Evolutionary conservation across 1,139 yeast genomes (phyloP), one percentile per base, ranked within the genome.

Genomic region (Geotrichum armillariae): DNA sequence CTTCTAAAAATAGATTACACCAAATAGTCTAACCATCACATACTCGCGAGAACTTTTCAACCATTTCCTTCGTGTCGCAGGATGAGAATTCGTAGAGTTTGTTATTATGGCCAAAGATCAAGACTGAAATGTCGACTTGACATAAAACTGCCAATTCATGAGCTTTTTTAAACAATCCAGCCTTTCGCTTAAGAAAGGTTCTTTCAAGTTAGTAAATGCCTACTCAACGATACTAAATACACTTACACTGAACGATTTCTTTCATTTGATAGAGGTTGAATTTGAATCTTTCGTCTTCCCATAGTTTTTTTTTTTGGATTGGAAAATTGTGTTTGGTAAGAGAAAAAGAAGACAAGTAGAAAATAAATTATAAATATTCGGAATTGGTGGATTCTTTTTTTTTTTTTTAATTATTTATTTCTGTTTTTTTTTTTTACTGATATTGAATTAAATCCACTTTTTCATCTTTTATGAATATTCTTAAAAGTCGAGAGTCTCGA

Each of bases 201-300:
- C 72, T 69, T 55, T 45, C 25, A 12, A 4, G 35, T 29, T 11
- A 20, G 35, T 29, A 14, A 44, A 23, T 51, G 42, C n/a, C n/a
- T n/a, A n/a, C n/a, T n/a, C n/a, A n/a, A n/a, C n/a, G n/a, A n/a
- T n/a, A n/a, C n/a, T n/a, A n/a, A n/a, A n/a, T n/a, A n/a, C n/a
- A n/a, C 70, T 56, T 64, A 66, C 65, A 73, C 75, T 36, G 71
- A 66, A 20, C 76, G 94, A 67, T 90, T 91, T 55, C 98, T 76
- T 66, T 91, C 97, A 60, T 93, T 96, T 6, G 83, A 75, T 55
- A 93, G 82, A 42, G 98, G 98, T 67, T 88, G 83, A 62, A 93
- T 93, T 58, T 88, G 95, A 58, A 93, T 93, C 69, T 93, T 93
- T 72, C 98, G 85, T 75, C 99, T 84, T 46, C 99, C 99, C 99